Evolutionary conservation across 2,329 filamentous ascomycete genomes (phyloP).

Genomic region (Penicillium sp.): DNA sequence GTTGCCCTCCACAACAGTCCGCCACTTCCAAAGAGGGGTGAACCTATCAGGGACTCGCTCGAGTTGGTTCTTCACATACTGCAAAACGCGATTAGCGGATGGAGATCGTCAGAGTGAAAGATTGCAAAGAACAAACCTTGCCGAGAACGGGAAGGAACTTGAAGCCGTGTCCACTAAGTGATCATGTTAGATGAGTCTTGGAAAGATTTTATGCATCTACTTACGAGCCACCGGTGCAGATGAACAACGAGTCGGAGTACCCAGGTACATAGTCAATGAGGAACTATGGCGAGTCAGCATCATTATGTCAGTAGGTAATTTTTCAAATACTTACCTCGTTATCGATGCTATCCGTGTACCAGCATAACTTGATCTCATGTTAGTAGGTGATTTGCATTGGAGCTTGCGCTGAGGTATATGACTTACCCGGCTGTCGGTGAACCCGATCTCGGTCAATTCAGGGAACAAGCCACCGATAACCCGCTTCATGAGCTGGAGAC

Average conservation of each 20-base stretch:
- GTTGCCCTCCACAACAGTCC: not conserved
- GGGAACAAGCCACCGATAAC: not conserved
- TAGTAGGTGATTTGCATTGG: not conserved
- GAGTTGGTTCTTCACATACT: not conserved
- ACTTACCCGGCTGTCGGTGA: not conserved
- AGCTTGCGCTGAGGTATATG: not conserved
- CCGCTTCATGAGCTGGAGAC: not conserved
- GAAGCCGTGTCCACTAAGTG: not conserved
- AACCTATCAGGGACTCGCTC: not conserved
- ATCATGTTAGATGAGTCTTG: not conserved
- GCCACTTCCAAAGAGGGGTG: not conserved
- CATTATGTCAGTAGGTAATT: not conserved
- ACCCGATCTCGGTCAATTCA: not conserved
- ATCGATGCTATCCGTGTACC: not conserved
- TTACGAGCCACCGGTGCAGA: not conserved
- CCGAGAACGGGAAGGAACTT: not conserved
- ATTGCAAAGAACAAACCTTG: not conserved
- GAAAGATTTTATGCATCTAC: not conserved
- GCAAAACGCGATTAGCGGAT: not conserved
- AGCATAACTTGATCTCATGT: not conserved
- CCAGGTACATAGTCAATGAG: not conserved
- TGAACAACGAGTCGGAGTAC: not conserved
- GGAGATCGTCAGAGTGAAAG: not conserved
- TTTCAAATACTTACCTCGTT: not conserved
- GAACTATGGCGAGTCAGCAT: not conserved